phyloP scores from a whole-genome alignment of 225 moss, liverwort and hornwort genomes.

The Neckera pumila region DNA sequence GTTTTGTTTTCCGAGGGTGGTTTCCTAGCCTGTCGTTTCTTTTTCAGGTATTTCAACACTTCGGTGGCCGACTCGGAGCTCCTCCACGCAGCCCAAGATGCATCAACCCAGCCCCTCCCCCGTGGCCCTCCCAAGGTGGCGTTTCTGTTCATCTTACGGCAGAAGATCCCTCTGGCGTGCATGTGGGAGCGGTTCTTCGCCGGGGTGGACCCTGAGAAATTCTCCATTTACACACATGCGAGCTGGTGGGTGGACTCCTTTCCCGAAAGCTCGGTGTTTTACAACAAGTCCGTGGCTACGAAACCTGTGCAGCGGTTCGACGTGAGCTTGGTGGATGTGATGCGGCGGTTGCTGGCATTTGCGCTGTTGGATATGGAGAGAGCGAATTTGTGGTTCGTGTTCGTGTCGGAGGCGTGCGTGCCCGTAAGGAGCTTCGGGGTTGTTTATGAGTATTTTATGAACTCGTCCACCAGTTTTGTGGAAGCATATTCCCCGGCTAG shows the following conservation, averaged over 20 bases:
- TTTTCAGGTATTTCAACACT: not conserved
- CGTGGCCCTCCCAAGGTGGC: conserved; percentile 4
- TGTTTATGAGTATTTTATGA: conserved; percentile 20
- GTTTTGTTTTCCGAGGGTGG: not conserved
- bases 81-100: conserved; percentile 32
- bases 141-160: conserved; percentile 15
- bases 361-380: conserved; percentile 6
- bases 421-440: conserved; percentile 25
- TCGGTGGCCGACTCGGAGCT: conserved; percentile 34
- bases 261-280: not conserved
- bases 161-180: not conserved
- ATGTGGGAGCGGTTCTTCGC: conserved; percentile 39
- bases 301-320: conserved; percentile 4
- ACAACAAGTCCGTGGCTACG: not conserved
- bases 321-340: conserved; percentile 24
- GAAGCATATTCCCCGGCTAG: conserved; percentile 11
- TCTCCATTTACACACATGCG: conserved; percentile 22
- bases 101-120: conserved; percentile 6
- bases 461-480: conserved; percentile 32
- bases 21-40: not conserved
- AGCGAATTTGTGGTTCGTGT: conserved; percentile 35
- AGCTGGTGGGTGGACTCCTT: not conserved
- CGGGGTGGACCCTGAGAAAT: not conserved
- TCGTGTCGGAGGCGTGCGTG: conserved; percentile 28
- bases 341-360: conserved; percentile 22